Evolutionary conservation across 2,329 filamentous ascomycete species (phyloP), one percentile per base, ranked within the genome.

Genomic region (Tolypocladium nubicola): DNA sequence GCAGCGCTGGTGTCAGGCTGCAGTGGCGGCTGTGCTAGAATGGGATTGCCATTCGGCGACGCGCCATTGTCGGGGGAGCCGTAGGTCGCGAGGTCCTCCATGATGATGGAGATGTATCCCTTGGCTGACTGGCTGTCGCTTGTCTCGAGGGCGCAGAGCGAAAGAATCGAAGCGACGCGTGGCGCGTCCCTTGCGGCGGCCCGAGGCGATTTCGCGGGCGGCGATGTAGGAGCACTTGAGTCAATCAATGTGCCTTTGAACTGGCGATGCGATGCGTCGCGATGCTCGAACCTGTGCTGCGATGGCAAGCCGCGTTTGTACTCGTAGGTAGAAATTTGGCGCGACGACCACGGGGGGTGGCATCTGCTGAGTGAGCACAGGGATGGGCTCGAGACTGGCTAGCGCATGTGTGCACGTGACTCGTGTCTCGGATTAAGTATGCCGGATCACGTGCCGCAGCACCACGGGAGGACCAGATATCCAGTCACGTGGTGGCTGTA

Each of bases 11-110:
- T 61, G 37, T 82, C 78, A 26, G 71, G 69, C 60, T 78, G 76
- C 43, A 81, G 70, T 56, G 79, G 77, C 11, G 80, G 78, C 62
- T 84, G 81, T 59, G 82, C 76, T 52, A 82, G 73, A 52, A 80
- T 78, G 16, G 79, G 76, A 66, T 83, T 85, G 67, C 76, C 79
- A 60, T 75, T 74, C 43, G 82, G 82, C 52, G 82, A 83, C 62
- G 76, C 77, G 64, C 74, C 79, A 66, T 79, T 80, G 62, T 73
- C 76, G 53, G 82, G 79, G 61, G 82, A 84, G 69, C 77, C 82
- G 65, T 81, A 84, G 63, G 73, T 80, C 65, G 77, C 71, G 60
- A 78, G 75, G 62, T 82, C 82, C 60, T 86, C 83, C 83, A 86
- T 86, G 56, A 68, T 73, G 19, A 53, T 59, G 58, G 30, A n/a